Evolutionary conservation across 176 grass and related monocot species (phyloP), one percentile per base, ranked within the genome.

Genomic region (Echinochloa phyllopogon): DNA sequence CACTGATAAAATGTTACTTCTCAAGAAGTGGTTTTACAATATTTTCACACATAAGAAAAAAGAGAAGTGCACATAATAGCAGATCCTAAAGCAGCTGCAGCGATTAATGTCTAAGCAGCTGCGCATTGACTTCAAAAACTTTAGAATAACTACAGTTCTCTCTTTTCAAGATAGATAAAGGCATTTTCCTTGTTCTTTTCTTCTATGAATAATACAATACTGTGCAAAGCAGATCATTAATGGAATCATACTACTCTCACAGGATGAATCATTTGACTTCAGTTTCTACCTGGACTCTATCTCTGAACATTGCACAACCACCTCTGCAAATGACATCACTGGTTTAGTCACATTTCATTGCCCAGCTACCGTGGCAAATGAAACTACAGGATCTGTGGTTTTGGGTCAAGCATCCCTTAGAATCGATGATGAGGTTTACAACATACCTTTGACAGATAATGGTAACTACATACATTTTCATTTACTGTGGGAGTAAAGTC

Each of bases 231-330:
- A 29, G 59, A 63, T 74, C 15, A 15, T 23, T n/a, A 21, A 50
- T 7, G 75, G 40, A 55, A 59, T 49, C 20, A 48, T 75, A 65
- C 36, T 75, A 65, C 36, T 61, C 63, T 87, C 6, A 10, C 86
- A 87, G 86, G 86, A 87, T 76, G 29, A 45, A 51, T 76, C 86
- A 60, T 77, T 87, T 29, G 86, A 77, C 79, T n/a, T 83, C 42
- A 61, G 16, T 70, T 0, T 83, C 52, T 60, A 10, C 72, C 62
- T 77, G 74, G 50, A 61, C 59, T 59, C 40, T 41, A 20, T 2
- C 20, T 75, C 60, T 57, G 85, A 75, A 39, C 49, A 82, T 72
- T 55, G 8, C 24, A 38, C 27, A 63, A 45, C 5, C 24, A 64
- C 42, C 4, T 44, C 20, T n/a, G 41, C 42, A 77, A 48, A 82